Conservation (phyloP, 345 rosid species). For the Excoecaria agallocha region DNA sequence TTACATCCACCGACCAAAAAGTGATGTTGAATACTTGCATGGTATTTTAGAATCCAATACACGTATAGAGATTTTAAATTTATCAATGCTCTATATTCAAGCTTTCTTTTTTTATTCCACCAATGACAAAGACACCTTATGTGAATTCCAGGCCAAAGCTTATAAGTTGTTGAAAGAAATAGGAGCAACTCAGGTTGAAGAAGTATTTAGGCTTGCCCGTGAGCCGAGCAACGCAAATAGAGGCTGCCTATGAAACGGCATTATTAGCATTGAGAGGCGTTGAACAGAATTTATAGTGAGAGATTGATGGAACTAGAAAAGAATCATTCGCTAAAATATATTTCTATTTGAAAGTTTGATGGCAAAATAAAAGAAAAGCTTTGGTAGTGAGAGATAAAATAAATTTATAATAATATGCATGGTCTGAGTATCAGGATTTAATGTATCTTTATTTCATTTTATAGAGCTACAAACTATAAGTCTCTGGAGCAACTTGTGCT, state of each 20-base stretch:
- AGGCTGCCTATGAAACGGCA: constrained; percentile 93
- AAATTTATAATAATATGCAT: too few relatives aligned
- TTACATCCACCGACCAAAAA: constrained; percentile 76
- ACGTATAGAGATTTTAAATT: constrained; percentile 30
- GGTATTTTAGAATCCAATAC: constrained; percentile 91
- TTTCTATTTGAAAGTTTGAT: background rate
- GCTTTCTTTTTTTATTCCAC: background rate
- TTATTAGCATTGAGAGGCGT: constrained; percentile 71
- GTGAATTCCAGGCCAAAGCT: constrained; percentile 53
- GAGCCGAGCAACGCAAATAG: constrained; percentile 63
- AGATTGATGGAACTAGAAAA: background rate
- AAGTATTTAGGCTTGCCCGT: constrained; percentile 77
- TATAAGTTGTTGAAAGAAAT: constrained; percentile 65
- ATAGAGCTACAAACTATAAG: too few relatives aligned
- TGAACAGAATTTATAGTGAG: constrained; percentile 7
- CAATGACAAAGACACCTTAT: background rate
- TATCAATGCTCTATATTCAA: background rate
- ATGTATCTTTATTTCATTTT: too few relatives aligned
- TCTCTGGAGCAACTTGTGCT: too few relatives aligned
- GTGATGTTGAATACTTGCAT: constrained; percentile 77
- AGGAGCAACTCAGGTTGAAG: constrained; percentile 74
- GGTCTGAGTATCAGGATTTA: too few relatives aligned
- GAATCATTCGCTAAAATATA: background rate
- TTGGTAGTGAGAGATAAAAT: too few relatives aligned
- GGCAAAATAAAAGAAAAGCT: background rate